Evolutionary conservation across 495 filamentous ascomycete species (phyloP).

Genomic region (Lophiostoma macrostomum): DNA sequence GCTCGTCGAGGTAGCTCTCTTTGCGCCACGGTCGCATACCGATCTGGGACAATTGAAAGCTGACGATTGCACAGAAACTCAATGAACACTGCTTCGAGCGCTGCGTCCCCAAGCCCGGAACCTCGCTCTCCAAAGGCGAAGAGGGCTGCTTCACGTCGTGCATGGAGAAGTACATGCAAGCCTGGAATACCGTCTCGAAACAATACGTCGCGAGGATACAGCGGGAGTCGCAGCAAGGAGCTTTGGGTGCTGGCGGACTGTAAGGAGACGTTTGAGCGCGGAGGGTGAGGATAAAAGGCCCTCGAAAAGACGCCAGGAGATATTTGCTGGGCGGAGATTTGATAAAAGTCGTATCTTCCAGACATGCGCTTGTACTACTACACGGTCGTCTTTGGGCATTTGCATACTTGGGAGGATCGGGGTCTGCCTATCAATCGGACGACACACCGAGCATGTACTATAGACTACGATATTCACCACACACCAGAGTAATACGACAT

Average conservation of each 20-base stretch:
- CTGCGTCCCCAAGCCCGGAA: constrained; percentile 82
- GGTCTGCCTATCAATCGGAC: too few species aligned
- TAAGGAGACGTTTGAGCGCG: too few species aligned
- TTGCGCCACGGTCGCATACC: not conserved
- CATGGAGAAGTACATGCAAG: constrained; percentile 96
- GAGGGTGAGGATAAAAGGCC: too few species aligned
- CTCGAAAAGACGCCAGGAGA: too few species aligned
- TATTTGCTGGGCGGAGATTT: too few species aligned
- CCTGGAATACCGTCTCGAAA: constrained; percentile 82
- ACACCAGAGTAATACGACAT: too few species aligned
- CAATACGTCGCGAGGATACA: constrained; percentile 73
- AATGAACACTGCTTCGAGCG: constrained; percentile 96
- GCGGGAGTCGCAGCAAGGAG: constrained; percentile 46
- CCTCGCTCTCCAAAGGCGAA: constrained; percentile 67
- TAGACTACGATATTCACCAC: too few species aligned
- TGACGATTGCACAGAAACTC: constrained; percentile 64
- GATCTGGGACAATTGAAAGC: not conserved
- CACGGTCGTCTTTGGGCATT: too few species aligned
- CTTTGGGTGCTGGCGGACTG: not conserved
- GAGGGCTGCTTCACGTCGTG: constrained; percentile 78
- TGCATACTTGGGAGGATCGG: too few species aligned
- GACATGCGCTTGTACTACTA: too few species aligned
- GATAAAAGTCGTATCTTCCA: too few species aligned
- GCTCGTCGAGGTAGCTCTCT: constrained; percentile 63
- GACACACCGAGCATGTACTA: too few species aligned